Conservation (phyloP, 2,329 filamentous ascomycete genomes). For the Daldinia sp. region DNA sequence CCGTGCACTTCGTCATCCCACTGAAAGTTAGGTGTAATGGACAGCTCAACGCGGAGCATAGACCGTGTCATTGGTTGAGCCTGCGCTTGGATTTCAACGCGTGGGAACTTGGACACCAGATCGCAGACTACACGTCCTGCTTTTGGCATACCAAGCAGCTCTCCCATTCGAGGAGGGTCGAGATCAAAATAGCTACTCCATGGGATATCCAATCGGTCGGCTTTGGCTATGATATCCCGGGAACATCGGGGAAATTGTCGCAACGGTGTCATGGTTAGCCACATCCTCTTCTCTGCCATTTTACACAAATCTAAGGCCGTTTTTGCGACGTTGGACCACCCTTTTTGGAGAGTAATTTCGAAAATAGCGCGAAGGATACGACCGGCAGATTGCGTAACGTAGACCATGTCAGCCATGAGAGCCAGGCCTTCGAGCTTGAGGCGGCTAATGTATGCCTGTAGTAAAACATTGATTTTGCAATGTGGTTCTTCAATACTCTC, state of each 20-base stretch:
- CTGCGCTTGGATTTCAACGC: slow-evolving; percentile 90
- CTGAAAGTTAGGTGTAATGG: slow-evolving; percentile 91
- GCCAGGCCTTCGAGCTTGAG: slow-evolving; percentile 93
- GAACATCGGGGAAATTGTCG: slow-evolving; percentile 88
- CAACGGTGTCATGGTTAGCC: slow-evolving; percentile 97
- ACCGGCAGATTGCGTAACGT: slow-evolving; percentile 96
- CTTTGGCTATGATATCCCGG: slow-evolving; percentile 86
- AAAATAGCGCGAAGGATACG: slow-evolving; percentile 96
- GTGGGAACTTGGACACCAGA: slow-evolving; percentile 90
- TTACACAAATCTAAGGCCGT: slow-evolving; percentile 94
- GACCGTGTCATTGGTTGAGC: slow-evolving; percentile 95
- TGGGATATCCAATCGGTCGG: slow-evolving; percentile 91
- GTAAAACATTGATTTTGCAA: slow-evolving; percentile 96
- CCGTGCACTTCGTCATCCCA: slow-evolving; percentile 95
- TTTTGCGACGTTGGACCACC: slow-evolving; percentile 93
- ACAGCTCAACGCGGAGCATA: slow-evolving; percentile 88
- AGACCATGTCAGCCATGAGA: slow-evolving; percentile 97
- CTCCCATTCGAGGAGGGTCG: slow-evolving; percentile 94
- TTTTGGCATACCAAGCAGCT: slow-evolving; percentile 89
- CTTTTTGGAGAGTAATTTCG: slow-evolving; percentile 96
- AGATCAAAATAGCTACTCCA: slow-evolving; percentile 96
- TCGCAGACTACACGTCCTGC: slow-evolving; percentile 85
- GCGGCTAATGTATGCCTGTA: slow-evolving; percentile 96
- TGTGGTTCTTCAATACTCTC: slow-evolving; percentile 97
- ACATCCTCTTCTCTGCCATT: slow-evolving; percentile 99